Conservation (phyloP, 148 eudicot species). For the Rhododendron molle region DNA sequence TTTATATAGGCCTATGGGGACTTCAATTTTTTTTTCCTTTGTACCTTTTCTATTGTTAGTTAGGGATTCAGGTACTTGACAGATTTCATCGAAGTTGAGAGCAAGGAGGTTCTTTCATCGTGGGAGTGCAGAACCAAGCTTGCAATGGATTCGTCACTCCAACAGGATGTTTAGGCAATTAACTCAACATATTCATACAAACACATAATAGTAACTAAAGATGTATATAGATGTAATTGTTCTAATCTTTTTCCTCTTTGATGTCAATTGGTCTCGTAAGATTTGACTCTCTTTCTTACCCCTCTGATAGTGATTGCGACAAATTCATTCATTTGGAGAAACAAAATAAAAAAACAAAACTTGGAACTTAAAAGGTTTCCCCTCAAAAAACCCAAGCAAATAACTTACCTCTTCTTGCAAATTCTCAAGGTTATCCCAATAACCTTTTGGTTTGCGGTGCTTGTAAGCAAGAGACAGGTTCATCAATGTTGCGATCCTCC, state of each 20-base stretch:
- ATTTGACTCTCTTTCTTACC: too few species aligned
- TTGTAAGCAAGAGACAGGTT: constrained; percentile 93
- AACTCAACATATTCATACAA: neutral
- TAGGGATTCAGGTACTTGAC: neutral
- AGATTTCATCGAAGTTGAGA: neutral
- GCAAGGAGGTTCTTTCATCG: neutral
- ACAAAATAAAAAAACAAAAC: neutral
- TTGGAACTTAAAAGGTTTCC: neutral
- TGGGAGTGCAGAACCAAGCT: neutral
- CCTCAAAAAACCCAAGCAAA: neutral
- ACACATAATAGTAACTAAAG: neutral
- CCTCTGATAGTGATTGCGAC: neutral
- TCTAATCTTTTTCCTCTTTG: neutral
- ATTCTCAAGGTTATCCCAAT: constrained; percentile 91
- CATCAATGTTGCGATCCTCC: constrained; percentile 74
- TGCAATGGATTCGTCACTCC: neutral
- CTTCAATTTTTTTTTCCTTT: neutral
- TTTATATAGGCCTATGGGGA: neutral
- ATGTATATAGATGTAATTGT: neutral
- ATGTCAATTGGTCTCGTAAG: neutral
- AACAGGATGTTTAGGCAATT: neutral
- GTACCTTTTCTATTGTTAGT: neutral
- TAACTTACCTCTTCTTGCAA: constrained; percentile 75
- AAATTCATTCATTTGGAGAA: neutral
- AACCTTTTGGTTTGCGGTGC: constrained; percentile 91